These are phyloP conservation scores for Fusarium albosuccineum DNA, from an alignment of 2,329 filamentous ascomycete species.

Conservation along the genomic window DNA sequence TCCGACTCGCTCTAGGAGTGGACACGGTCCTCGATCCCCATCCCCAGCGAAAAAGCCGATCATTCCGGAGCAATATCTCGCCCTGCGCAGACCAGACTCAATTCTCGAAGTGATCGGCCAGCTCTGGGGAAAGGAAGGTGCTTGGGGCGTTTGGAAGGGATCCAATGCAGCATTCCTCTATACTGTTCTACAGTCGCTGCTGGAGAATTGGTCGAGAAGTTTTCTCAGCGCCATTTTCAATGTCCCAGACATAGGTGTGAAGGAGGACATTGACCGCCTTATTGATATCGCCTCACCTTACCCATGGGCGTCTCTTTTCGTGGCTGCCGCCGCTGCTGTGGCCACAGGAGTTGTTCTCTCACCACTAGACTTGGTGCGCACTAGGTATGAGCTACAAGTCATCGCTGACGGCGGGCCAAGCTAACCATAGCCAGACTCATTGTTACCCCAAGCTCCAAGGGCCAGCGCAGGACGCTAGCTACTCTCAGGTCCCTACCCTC, in stretches of 20 bases:
- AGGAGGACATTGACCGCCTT: slow-evolving; percentile 82
- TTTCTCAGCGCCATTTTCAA: slow-evolving; percentile 92
- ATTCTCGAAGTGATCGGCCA: slow-evolving; percentile 88
- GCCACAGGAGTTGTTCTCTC: slow-evolving; percentile 85
- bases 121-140: slow-evolving; percentile 89
- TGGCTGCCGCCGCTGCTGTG: slow-evolving; percentile 74
- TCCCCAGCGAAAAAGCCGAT: slow-evolving; percentile 54
- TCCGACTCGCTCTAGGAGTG: slow-evolving; percentile 52
- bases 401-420: not conserved
- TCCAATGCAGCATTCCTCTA: slow-evolving; percentile 95
- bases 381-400: slow-evolving; percentile 58
- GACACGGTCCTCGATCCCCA: slow-evolving; percentile 48
- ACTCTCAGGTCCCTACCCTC: slow-evolving; percentile 84
- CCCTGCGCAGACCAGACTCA: slow-evolving; percentile 81
- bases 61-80: slow-evolving; percentile 69
- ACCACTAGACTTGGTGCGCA: slow-evolving; percentile 91
- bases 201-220: slow-evolving; percentile 93
- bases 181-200: slow-evolving; percentile 83
- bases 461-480: slow-evolving; percentile 81
- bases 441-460: slow-evolving; percentile 81
- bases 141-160: slow-evolving; percentile 94
- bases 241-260: slow-evolving; percentile 84
- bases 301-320: slow-evolving; percentile 82
- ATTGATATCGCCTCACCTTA: slow-evolving; percentile 80
- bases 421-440: slow-evolving; percentile 73